Conservation (phyloP, 179 eudicot genomes). For the Patellifolia procumbens region DNA sequence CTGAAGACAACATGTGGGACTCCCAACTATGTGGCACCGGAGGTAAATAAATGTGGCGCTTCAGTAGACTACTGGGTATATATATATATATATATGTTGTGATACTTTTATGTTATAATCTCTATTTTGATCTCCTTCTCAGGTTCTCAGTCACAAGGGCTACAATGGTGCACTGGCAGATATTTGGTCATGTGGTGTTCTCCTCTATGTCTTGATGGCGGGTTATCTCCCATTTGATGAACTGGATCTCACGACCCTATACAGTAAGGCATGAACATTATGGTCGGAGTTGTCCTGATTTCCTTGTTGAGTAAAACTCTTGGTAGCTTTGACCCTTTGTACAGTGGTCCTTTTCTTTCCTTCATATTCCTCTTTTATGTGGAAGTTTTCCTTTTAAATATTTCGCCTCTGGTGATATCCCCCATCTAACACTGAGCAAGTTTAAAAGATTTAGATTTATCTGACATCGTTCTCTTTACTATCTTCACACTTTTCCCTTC, state of each 20-base stretch:
- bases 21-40: conserved; percentile 98
- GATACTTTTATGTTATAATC: conserved; percentile 10
- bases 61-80: not conserved
- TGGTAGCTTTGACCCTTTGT: not conserved
- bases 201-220: conserved; percentile 88
- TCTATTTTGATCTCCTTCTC: conserved; percentile 20
- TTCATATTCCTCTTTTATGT: not conserved
- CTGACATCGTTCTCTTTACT: not conserved
- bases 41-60: conserved; percentile 53
- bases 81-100: no score
- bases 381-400: not conserved
- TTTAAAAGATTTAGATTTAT: not conserved
- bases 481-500: conserved; percentile 14
- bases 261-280: conserved; percentile 70
- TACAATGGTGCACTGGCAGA: conserved; percentile 95
- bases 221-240: conserved; percentile 99
- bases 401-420: not conserved
- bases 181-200: conserved; percentile 97
- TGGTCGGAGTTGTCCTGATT: conserved; percentile 6
- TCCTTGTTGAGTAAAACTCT: not conserved
- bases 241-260: conserved; percentile 82
- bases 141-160: conserved; percentile 96
- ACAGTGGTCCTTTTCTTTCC: not conserved
- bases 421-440: conserved; percentile 1
- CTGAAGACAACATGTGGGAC: conserved; percentile 96